These are phyloP conservation scores for Selaginella moellendorffii DNA, from an alignment of 75 land plant species.

Conservation along the genomic window DNA sequence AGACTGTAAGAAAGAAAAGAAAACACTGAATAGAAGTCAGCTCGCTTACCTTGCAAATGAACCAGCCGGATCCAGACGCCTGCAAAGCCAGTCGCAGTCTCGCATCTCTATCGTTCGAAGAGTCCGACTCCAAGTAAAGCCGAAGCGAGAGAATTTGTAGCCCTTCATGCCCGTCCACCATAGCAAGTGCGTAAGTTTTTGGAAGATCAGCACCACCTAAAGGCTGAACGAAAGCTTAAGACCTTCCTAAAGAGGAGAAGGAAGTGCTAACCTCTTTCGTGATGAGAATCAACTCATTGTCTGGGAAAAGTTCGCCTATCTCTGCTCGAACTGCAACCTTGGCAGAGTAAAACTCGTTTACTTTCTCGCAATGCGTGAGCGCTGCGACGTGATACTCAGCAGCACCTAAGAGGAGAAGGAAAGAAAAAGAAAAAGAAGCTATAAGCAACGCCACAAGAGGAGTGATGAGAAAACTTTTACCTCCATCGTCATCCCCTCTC, in stretches of 20 bases:
- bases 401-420: constrained; percentile 14
- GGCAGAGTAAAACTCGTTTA: constrained; percentile 38
- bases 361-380: constrained; percentile 29
- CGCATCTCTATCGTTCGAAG: not conserved
- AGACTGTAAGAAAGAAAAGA: not conserved
- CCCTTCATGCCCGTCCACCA: constrained; percentile 55
- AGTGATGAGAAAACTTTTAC: no score
- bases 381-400: constrained; percentile 30
- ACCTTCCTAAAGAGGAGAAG: not conserved
- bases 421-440: no score
- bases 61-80: constrained; percentile 23
- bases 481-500: constrained; percentile 52
- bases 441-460: no score
- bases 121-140: constrained; percentile 26
- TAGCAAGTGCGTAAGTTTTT: constrained; percentile 64
- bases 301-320: constrained; percentile 21
- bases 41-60: constrained; percentile 43
- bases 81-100: constrained; percentile 36
- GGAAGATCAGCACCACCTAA: constrained; percentile 32
- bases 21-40: no score
- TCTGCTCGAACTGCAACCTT: constrained; percentile 26
- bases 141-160: constrained; percentile 33
- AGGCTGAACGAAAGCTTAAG: constrained; percentile 31
- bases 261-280: constrained; percentile 27
- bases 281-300: constrained; percentile 63